Conservation (phyloP, 1,284 basidiomycete species). For the Rhodotorula sp. region DNA sequence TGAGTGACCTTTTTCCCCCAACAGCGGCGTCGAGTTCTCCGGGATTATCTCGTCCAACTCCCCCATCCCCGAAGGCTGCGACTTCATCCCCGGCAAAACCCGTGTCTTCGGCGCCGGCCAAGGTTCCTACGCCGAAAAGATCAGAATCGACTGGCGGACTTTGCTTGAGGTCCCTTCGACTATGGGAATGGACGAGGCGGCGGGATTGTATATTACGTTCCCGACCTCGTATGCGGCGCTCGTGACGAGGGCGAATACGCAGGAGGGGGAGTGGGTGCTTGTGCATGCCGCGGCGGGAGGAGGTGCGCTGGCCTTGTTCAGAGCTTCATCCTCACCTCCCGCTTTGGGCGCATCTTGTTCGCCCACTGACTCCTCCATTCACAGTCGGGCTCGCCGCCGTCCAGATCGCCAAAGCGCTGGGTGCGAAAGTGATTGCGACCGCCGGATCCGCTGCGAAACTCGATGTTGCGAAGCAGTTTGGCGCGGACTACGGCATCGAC, state of each 20-base stretch:
- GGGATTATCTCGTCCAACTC: slow-evolving; percentile 71
- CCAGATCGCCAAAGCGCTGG: slow-evolving; percentile 72
- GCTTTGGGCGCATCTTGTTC: background rate
- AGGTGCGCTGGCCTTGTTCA: too few species aligned
- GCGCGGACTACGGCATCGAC: slow-evolving; percentile 52
- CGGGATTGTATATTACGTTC: slow-evolving; percentile 47
- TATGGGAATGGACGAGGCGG: slow-evolving; percentile 67
- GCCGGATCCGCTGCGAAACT: slow-evolving; percentile 49
- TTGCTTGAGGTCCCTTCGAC: slow-evolving; percentile 63
- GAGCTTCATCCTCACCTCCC: too few species aligned
- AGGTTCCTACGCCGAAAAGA: slow-evolving; percentile 74
- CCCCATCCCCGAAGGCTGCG: slow-evolving; percentile 77
- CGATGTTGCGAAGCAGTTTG: slow-evolving; percentile 49
- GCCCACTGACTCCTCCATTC: too few species aligned
- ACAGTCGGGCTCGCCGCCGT: slow-evolving; percentile 82
- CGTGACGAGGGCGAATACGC: slow-evolving; percentile 68
- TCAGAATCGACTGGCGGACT: slow-evolving; percentile 58
- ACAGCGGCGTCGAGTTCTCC: slow-evolving; percentile 65
- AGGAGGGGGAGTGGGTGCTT: slow-evolving; percentile 67
- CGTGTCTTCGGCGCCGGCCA: slow-evolving; percentile 84
- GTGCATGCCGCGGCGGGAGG: slow-evolving; percentile 51
- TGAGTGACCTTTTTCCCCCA: background rate
- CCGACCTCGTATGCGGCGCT: slow-evolving; percentile 80
- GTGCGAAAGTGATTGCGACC: slow-evolving; percentile 54
- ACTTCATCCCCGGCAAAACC: slow-evolving; percentile 74